phyloP scores from a whole-genome alignment of 1,284 basidiomycete genomes.

The Leucoagaricus sp. region DNA sequence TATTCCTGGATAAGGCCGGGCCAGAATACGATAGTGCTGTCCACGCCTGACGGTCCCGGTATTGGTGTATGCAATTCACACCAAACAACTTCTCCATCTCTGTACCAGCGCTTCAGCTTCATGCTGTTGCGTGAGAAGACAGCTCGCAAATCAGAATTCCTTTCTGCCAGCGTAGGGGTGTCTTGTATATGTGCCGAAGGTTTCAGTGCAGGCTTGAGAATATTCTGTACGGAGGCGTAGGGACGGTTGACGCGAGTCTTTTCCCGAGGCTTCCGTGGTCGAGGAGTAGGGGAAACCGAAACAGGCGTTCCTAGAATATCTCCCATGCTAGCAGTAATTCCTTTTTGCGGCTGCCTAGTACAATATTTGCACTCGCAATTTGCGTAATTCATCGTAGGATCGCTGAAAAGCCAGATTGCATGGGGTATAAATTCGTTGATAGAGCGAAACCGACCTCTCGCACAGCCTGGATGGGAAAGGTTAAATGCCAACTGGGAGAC shows the following conservation, averaged over 20 bases:
- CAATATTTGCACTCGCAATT: slow-evolving; percentile 83
- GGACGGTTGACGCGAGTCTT: slow-evolving; percentile 29
- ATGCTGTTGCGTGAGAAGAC: slow-evolving; percentile 41
- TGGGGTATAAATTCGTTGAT: slow-evolving; percentile 81
- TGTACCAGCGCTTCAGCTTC: slow-evolving; percentile 55
- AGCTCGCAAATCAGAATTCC: slow-evolving; percentile 59
- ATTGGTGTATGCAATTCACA: slow-evolving; percentile 60
- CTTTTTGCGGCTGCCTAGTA: slow-evolving; percentile 62
- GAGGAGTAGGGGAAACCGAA: slow-evolving; percentile 21
- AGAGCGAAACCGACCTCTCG: slow-evolving; percentile 70
- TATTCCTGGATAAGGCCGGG: slow-evolving; percentile 17
- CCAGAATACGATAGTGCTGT: slow-evolving; percentile 17
- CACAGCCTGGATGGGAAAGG: slow-evolving; percentile 24
- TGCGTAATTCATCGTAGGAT: slow-evolving; percentile 44
- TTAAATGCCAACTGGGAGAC: slow-evolving; percentile 1
- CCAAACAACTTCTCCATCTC: slow-evolving; percentile 77
- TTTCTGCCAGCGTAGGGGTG: slow-evolving; percentile 54
- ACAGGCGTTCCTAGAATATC: slow-evolving; percentile 37
- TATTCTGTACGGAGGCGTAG: slow-evolving; percentile 59
- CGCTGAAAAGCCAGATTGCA: slow-evolving; percentile 73
- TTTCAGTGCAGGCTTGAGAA: slow-evolving; percentile 49
- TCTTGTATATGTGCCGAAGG: slow-evolving; percentile 44
- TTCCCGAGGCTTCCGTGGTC: slow-evolving; percentile 23
- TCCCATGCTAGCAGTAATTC: slow-evolving; percentile 64
- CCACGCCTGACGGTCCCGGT: slow-evolving; percentile 26